Conservation (phyloP, 306 rosid genomes). For the Gastrolobium villosum region DNA sequence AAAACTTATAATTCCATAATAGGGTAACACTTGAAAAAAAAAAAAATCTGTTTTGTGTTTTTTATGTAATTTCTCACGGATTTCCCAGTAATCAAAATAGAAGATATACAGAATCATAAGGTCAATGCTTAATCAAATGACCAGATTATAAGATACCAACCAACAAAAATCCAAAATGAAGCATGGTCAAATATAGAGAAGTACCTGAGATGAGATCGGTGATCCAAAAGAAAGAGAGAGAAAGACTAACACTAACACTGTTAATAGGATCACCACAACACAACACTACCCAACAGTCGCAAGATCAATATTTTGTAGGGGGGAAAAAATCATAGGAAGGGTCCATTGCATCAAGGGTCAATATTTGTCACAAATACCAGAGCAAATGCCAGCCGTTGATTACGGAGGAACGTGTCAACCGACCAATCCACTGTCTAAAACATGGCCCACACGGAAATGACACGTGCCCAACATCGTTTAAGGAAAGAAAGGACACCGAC, state of each 20-base stretch:
- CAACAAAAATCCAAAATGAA: constrained; percentile 1
- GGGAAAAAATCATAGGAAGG: background rate
- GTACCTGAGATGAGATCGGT: constrained; percentile 49
- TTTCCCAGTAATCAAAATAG: constrained; percentile 24
- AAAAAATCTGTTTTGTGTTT: background rate
- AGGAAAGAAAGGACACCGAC: background rate
- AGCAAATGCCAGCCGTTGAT: constrained; percentile 43
- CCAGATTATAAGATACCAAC: background rate
- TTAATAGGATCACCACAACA: constrained; percentile 4
- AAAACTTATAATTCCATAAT: constrained; percentile 29
- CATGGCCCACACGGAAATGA: constrained; percentile 40
- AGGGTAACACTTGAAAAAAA: background rate
- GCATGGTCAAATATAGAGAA: background rate
- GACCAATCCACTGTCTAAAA: constrained; percentile 1
- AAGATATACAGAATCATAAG: constrained; percentile 25
- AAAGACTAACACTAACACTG: background rate
- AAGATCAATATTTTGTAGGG: constrained; percentile 15
- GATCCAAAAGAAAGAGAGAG: constrained; percentile 28
- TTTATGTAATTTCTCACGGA: background rate
- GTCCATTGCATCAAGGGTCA: constrained; percentile 25
- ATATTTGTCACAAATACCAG: background rate
- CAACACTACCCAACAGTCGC: background rate
- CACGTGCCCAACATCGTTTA: constrained; percentile 16
- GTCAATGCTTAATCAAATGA: constrained; percentile 28
- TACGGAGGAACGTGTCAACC: background rate